phyloP scores from a whole-genome alignment of 768 basidiomycete genomes.

The Russula brevipes region DNA sequence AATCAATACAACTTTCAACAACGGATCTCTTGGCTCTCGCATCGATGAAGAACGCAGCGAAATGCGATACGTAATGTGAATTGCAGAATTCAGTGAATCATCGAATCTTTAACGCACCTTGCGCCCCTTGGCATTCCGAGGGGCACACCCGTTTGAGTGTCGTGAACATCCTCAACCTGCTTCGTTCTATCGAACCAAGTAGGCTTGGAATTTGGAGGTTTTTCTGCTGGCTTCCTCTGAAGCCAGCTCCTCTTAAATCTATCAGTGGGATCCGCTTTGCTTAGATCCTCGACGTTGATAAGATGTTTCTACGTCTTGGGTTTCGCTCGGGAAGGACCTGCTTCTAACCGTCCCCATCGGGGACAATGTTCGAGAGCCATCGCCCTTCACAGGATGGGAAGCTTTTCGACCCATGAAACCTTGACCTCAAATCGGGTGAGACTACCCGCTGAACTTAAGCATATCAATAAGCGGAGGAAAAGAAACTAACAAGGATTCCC shows the following conservation, averaged over 20 bases:
- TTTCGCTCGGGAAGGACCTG: neutral
- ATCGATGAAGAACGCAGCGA: no score
- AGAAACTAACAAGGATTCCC: slow-evolving; percentile 87
- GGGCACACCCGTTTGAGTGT: slow-evolving; percentile 75
- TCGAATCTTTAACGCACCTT: slow-evolving; percentile 82
- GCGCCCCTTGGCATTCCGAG: slow-evolving; percentile 67
- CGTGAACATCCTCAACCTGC: slow-evolving; percentile 45
- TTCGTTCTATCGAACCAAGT: no score
- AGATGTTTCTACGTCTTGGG: slow-evolving; percentile 37
- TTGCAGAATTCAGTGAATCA: slow-evolving; percentile 62
- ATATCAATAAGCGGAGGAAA: slow-evolving; percentile 89
- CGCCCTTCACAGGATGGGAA: neutral
- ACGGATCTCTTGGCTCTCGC: no score
- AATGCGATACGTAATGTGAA: slow-evolving; percentile 37
- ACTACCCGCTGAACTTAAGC: slow-evolving; percentile 85
- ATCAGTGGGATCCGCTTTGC: slow-evolving; percentile 14
- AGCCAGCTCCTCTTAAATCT: slow-evolving; percentile 30
- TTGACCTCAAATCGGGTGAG: slow-evolving; percentile 78
- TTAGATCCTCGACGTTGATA: slow-evolving; percentile 42
- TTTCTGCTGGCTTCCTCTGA: slow-evolving; percentile 30
- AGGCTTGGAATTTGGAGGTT: slow-evolving; percentile 34
- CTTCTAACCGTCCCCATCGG: neutral
- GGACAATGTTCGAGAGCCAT: neutral
- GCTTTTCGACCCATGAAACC: neutral
- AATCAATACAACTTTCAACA: no score